Percentiles rank a stretch among this genome's conserved stretches.
Conservation (phyloP, 129 eudicot species). For the Flaveria bidentis region DNA sequence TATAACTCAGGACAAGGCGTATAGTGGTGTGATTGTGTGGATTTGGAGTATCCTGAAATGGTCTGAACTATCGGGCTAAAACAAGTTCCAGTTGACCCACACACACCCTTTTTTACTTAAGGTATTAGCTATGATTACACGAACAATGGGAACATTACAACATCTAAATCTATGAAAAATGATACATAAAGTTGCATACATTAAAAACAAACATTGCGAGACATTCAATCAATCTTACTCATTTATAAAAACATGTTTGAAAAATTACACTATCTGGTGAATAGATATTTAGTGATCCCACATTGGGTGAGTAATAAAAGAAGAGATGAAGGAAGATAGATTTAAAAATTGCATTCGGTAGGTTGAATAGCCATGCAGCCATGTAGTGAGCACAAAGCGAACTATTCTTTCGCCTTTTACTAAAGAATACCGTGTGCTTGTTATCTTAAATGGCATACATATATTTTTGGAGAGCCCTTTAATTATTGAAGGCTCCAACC, state of each 20-base stretch:
- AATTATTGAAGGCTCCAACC: background rate
- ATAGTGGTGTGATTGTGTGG: too few relatives aligned
- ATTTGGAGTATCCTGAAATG: too few relatives aligned
- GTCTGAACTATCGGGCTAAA: too few relatives aligned
- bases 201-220: too few relatives aligned
- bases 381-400: constrained; percentile 66
- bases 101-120: too few relatives aligned
- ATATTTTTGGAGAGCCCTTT: constrained; percentile 22
- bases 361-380: constrained; percentile 18
- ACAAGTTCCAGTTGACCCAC: too few relatives aligned
- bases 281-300: background rate
- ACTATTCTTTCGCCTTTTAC: constrained; percentile 98
- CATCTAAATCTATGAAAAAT: too few relatives aligned
- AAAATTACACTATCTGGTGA: background rate
- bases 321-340: background rate
- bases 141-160: too few relatives aligned
- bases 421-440: constrained; percentile 89
- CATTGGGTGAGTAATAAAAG: background rate
- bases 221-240: too few relatives aligned
- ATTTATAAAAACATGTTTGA: background rate
- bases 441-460: constrained; percentile 10
- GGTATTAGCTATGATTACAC: too few relatives aligned
- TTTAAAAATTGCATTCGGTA: background rate
- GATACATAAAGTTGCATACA: too few relatives aligned
- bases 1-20: too few relatives aligned